Conservation (phyloP, 495 filamentous ascomycete species). For the Friedmanniomyces endolithicus region DNA sequence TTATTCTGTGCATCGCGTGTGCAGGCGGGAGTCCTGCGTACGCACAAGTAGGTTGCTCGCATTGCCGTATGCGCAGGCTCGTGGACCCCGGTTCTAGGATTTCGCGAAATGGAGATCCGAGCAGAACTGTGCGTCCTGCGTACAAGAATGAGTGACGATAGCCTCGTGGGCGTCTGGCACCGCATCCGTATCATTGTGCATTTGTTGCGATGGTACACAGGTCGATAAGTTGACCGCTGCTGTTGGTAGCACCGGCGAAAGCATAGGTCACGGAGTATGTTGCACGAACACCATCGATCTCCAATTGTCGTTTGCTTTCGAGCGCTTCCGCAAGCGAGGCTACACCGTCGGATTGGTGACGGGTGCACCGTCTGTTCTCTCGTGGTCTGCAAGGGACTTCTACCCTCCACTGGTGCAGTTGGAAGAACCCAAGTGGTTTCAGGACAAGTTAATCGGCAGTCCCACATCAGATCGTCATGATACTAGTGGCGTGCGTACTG, state of each 20-base stretch:
- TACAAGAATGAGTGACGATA: background rate
- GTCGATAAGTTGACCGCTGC: background rate
- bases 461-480: no score
- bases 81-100: no score
- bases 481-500: no score
- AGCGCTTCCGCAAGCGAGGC: background rate
- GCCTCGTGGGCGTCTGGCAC: background rate
- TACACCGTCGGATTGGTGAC: background rate
- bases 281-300: background rate
- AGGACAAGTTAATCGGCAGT: no score
- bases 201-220: background rate
- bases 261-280: background rate
- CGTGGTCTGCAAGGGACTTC: no score
- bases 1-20: background rate
- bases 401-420: no score
- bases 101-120: no score
- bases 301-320: no score
- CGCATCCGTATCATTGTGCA: background rate
- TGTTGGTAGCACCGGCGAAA: background rate
- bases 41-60: background rate
- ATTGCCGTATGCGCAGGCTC: background rate
- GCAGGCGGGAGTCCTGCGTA: background rate
- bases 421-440: no score
- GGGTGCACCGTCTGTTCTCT: no score
- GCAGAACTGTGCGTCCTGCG: background rate